Percentiles rank a stretch among this genome's conserved stretches.
Evolutionary conservation across 441 rosid species (phyloP).

Genomic region (Croton laevigatus): DNA sequence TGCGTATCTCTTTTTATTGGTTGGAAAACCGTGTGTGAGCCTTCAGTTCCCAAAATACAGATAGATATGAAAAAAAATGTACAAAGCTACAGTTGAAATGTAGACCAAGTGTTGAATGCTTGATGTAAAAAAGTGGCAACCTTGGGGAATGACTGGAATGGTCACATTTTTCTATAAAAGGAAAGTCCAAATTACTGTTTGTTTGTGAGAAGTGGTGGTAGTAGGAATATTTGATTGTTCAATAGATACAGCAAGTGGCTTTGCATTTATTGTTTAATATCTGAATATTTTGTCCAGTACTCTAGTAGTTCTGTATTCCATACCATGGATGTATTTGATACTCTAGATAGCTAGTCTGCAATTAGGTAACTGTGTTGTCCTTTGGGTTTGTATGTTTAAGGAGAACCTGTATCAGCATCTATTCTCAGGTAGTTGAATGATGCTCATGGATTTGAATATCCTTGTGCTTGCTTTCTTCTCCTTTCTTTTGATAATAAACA

Average conservation of each 20-base stretch:
- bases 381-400: neutral
- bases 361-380: neutral
- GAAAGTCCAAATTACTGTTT: neutral
- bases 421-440: neutral
- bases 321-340: neutral
- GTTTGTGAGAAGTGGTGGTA: neutral
- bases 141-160: neutral
- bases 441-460: neutral
- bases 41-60: neutral
- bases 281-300: neutral
- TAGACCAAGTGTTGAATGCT: neutral
- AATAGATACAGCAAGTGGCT: neutral
- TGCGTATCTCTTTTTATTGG: neutral
- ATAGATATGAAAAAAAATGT: neutral
- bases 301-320: neutral
- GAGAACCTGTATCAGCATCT: neutral
- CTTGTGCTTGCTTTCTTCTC: neutral
- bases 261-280: neutral
- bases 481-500: neutral
- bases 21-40: neutral
- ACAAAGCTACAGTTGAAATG: neutral
- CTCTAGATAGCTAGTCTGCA: neutral
- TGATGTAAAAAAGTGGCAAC: neutral
- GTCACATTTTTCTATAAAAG: neutral
- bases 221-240: constrained; percentile 2